Base-by-base conservation (phyloP, 2,329 filamentous ascomycete species). In the Cytospora leucostoma region DNA sequence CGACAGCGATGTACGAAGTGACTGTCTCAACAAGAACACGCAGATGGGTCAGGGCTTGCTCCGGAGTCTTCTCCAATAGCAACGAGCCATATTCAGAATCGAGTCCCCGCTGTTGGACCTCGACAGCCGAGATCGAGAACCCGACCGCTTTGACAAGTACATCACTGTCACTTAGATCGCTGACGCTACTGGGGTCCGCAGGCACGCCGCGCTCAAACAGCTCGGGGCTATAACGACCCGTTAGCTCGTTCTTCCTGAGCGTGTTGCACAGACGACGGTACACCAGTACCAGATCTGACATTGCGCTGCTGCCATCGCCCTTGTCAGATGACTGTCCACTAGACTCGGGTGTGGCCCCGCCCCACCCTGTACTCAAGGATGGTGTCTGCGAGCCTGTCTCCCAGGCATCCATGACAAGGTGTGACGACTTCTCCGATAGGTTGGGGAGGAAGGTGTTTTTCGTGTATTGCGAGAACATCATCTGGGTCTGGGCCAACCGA, bases 101-200 rank as follows among this genome's bases (percentile, higher is more conserved):
- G 4, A 92, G 81, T 7, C 95, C 95, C 69, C 95, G 89, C 74
- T 97, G 93, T 67, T 93, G 89, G 68, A 98, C 97, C 76, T 99
- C 95, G 4, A 91, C 88, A 0, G 93, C 88, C 10, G 93, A 89
- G 64, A 99, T 93, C 0, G 93, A 94, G 73, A 88, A 92, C 2
- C 92, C 94, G 15, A 97, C 86, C 1, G 87, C 80, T 63, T 82
- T 82, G 15, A 87, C 84, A 12, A 93, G 75, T 1, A 83, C 82
- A 69, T 90, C 87, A 63, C 83, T 84, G 27, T 74, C 77, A 61
- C 76, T 77, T 6, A 88, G 73, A 62, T 85, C 79, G 56, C 81
- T 78, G 17, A 71, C 70, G 47, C 70, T 72, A 54, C 72, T 72
- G 47, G 75, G 70, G 49, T 66, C 55, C 21, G 67, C 67, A 37